A percentile compares a stretch with the other conserved stretches of the same genome.
Evolutionary conservation across 2,329 filamentous ascomycete genomes (phyloP).

Genomic region (Neodidymelliopsis sp.): DNA sequence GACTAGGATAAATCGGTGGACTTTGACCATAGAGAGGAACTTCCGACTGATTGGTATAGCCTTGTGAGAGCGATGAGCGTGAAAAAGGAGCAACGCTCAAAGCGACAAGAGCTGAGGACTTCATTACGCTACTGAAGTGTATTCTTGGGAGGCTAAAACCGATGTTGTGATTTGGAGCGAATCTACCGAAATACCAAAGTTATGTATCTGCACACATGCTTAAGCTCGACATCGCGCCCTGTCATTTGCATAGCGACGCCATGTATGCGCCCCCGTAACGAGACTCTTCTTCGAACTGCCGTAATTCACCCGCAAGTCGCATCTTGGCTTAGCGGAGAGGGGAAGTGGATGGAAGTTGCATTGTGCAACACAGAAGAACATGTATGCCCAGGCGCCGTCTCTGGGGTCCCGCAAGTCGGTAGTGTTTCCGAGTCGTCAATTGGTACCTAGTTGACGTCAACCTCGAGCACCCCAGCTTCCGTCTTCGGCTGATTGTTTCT

Average conservation of each 20-base stretch:
- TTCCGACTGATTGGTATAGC: slow-evolving; percentile 39
- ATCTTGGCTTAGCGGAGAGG: slow-evolving; percentile 25
- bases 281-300: slow-evolving; percentile 14
- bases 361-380: not conserved
- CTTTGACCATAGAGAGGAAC: slow-evolving; percentile 39
- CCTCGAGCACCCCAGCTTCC: not conserved
- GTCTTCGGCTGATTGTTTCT: not conserved
- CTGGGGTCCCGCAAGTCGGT: slow-evolving; percentile 1
- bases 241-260: not conserved
- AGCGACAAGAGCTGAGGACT: slow-evolving; percentile 9
- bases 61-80: slow-evolving; percentile 18
- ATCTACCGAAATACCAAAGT: not conserved
- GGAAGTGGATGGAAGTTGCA: slow-evolving; percentile 20
- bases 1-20: slow-evolving; percentile 41
- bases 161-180: not conserved
- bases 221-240: slow-evolving; percentile 9
- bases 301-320: slow-evolving; percentile 23
- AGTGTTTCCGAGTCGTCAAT: slow-evolving; percentile 7
- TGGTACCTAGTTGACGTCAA: slow-evolving; percentile 8
- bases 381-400: slow-evolving; percentile 6
- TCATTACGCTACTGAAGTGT: slow-evolving; percentile 3
- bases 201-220: not conserved
- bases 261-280: slow-evolving; percentile 20
- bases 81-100: slow-evolving; percentile 22
- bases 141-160: not conserved